Percentiles rank a stretch among this genome's conserved stretches.
phyloP scores from a whole-genome alignment of 2,329 filamentous ascomycete species.

The Colletotrichum sublineola region DNA sequence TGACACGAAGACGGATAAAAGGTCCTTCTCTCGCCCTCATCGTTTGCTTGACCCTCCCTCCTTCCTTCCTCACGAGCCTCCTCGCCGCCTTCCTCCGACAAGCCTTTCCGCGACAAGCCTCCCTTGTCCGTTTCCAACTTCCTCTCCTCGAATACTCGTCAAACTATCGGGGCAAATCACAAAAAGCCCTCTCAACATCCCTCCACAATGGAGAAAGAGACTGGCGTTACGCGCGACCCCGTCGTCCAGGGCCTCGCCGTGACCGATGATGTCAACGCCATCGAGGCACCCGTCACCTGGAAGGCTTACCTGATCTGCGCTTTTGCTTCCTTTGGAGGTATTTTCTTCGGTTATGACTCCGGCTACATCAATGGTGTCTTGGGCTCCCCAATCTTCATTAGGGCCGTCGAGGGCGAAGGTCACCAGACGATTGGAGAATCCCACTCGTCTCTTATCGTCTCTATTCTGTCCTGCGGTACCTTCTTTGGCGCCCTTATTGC shows the following conservation, averaged over 20 bases:
- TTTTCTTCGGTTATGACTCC: conserved; percentile 85
- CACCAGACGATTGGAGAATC: conserved; percentile 53
- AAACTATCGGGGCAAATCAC: conserved; percentile 10
- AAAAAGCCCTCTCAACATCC: not conserved
- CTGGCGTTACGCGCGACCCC: conserved; percentile 36
- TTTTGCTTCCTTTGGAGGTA: conserved; percentile 78
- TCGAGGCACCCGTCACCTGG: conserved; percentile 77
- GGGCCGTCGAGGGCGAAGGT: conserved; percentile 61
- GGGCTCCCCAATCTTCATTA: conserved; percentile 65
- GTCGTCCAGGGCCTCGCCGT: conserved; percentile 50
- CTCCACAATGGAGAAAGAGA: conserved; percentile 38
- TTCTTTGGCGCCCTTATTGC: conserved; percentile 85
- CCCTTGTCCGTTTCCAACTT: conserved; percentile 25
- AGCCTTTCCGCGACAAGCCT: conserved; percentile 23
- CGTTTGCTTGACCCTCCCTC: not conserved
- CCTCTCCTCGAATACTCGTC: conserved; percentile 17
- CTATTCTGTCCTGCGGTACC: conserved; percentile 82
- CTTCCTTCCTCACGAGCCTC: conserved; percentile 36
- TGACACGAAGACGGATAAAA: conserved; percentile 39
- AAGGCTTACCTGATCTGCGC: conserved; percentile 79
- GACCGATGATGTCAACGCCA: conserved; percentile 67
- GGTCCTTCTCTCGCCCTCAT: conserved; percentile 35
- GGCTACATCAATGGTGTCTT: conserved; percentile 80
- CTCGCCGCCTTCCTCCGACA: conserved; percentile 22
- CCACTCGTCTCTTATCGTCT: conserved; percentile 73